Percentiles rank a stretch among this genome's conserved stretches.
Conservation (phyloP, 2,329 filamentous ascomycete species). For the Eurotiales sp. region DNA sequence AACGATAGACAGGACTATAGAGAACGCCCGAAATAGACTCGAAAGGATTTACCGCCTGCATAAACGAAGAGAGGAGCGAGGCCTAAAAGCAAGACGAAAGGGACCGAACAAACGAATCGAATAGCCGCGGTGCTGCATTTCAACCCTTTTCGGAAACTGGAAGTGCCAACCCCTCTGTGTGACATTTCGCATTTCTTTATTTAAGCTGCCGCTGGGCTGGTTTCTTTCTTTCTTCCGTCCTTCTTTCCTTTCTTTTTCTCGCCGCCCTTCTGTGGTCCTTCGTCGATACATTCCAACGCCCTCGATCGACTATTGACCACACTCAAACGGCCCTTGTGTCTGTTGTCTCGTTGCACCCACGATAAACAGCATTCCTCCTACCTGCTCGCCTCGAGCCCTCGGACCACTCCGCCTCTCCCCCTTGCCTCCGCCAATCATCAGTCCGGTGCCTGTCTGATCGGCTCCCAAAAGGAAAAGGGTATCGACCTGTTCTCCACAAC, state of each 20-base stretch:
- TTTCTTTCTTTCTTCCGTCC: conserved; percentile 21
- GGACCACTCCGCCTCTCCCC: too few relatives aligned
- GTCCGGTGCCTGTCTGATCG: conserved; percentile 25
- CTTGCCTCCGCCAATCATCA: conserved; percentile 32
- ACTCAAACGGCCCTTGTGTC: too few relatives aligned
- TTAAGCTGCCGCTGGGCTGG: conserved; percentile 11
- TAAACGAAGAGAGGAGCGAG: neutral
- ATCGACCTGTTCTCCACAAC: conserved; percentile 21
- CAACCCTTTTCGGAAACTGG: neutral
- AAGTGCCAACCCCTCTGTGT: conserved; percentile 10
- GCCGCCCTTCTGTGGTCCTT: conserved; percentile 7
- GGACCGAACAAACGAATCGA: neutral
- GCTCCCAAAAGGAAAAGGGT: conserved; percentile 7
- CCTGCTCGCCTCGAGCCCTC: conserved; percentile 15
- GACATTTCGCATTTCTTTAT: conserved; percentile 5
- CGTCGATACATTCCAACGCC: conserved; percentile 11
- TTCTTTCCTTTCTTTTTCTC: too few relatives aligned
- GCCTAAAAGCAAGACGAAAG: neutral
- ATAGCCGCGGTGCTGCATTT: neutral
- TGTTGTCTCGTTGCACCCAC: too few relatives aligned
- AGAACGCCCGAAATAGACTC: neutral
- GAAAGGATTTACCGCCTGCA: neutral
- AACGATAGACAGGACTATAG: neutral
- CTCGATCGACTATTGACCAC: conserved; percentile 15
- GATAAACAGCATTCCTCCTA: conserved; percentile 31